phyloP scores from a whole-genome alignment of 179 eudicot species.

The Gypsophila paniculata region DNA sequence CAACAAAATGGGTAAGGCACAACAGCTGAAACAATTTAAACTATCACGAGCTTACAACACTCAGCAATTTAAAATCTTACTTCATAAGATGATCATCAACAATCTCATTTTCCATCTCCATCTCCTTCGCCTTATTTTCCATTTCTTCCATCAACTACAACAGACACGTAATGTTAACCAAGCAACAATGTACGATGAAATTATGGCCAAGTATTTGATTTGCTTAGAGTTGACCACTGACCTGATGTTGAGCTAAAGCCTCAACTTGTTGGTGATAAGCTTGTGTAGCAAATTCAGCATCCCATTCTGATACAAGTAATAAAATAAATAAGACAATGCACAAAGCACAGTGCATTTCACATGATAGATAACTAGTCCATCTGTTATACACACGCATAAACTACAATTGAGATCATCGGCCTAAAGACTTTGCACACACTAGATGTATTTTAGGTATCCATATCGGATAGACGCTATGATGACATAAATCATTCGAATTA shows the following conservation, averaged over 20 bases:
- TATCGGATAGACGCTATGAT: neutral
- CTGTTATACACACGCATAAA: neutral
- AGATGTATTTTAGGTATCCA: conserved; percentile 5
- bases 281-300: conserved; percentile 94
- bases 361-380: neutral
- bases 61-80: conserved; percentile 37
- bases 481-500: neutral
- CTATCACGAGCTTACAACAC: neutral
- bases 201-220: neutral
- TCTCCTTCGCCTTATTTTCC: conserved; percentile 76
- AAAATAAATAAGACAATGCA: neutral
- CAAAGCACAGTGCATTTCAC: neutral
- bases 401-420: neutral
- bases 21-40: neutral
- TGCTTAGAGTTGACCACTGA: conserved; percentile 27
- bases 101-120: conserved; percentile 59
- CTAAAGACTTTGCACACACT: neutral
- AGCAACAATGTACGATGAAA: conserved; percentile 14
- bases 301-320: conserved; percentile 59
- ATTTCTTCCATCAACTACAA: conserved; percentile 81
- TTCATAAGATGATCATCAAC: conserved; percentile 39
- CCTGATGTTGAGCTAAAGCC: conserved; percentile 91
- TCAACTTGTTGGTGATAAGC: conserved; percentile 91
- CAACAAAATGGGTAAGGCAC: conserved; percentile 7
- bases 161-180: conserved; percentile 7